These are phyloP conservation scores for Hansenula lynferdii DNA, from an alignment of 1,139 yeast species.

Conservation along the genomic window DNA sequence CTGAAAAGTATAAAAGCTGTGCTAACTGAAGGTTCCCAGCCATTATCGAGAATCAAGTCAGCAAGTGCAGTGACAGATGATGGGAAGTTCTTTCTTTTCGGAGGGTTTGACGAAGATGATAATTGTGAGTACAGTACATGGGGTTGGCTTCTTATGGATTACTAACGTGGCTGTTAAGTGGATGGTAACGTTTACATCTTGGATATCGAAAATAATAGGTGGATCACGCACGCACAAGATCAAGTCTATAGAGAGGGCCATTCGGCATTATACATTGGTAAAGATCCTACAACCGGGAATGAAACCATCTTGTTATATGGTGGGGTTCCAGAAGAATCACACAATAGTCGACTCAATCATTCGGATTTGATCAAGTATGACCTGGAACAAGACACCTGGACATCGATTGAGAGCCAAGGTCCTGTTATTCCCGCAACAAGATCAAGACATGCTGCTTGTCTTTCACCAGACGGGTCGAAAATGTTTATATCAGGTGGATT, in stretches of 20 bases:
- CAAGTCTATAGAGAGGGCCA: constrained; percentile 49
- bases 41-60: constrained; percentile 38
- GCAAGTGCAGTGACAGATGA: constrained; percentile 38
- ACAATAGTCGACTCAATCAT: constrained; percentile 17
- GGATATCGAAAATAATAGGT: constrained; percentile 34
- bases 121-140: constrained; percentile 16
- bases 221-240: constrained; percentile 31
- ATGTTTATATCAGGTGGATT: constrained; percentile 54
- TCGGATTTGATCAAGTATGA: constrained; percentile 19
- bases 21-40: constrained; percentile 21
- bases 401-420: constrained; percentile 28
- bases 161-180: constrained; percentile 21
- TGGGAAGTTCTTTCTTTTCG: constrained; percentile 42
- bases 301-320: constrained; percentile 48
- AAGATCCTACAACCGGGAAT: constrained; percentile 22
- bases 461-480: constrained; percentile 42
- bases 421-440: constrained; percentile 22
- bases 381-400: constrained; percentile 21
- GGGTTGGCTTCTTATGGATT: background rate
- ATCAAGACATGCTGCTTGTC: constrained; percentile 54
- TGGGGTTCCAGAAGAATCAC: constrained; percentile 44
- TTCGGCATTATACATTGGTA: constrained; percentile 39
- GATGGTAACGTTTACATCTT: constrained; percentile 47
- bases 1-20: constrained; percentile 3
- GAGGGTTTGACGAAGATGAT: constrained; percentile 51